A percentile compares a stretch with the other conserved stretches of the same genome.
phyloP scores from a whole-genome alignment of 768 basidiomycete genomes.

The Trametes coccinea region DNA sequence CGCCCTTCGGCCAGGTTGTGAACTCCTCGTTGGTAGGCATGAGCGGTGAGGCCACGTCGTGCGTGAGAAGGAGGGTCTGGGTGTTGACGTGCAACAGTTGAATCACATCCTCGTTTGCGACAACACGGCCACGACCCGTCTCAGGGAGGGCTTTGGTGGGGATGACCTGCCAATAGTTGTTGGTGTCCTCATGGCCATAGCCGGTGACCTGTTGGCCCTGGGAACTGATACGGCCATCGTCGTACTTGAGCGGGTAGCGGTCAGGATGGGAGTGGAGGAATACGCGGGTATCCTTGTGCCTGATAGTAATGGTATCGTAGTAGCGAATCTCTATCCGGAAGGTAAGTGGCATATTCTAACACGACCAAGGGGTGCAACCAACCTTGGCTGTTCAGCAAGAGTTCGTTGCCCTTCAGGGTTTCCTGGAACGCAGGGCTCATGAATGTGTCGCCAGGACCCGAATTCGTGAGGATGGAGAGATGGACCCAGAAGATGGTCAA shows the following conservation, averaged over 20 bases:
- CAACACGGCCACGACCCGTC: conserved; percentile 88
- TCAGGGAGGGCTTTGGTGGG: conserved; percentile 96
- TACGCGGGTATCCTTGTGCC: conserved; percentile 91
- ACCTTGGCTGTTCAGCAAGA: conserved; percentile 82
- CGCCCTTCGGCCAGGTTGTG: conserved; percentile 86
- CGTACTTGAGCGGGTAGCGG: conserved; percentile 88
- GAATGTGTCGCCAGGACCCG: conserved; percentile 92
- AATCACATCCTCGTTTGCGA: conserved; percentile 86
- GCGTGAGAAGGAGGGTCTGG: conserved; percentile 81
- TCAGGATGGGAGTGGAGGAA: conserved; percentile 94
- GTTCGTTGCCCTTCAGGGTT: conserved; percentile 87
- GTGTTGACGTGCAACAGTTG: conserved; percentile 89
- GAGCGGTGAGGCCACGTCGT: conserved; percentile 95
- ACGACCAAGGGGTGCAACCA: background rate
- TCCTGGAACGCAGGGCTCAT: conserved; percentile 99
- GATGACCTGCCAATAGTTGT: conserved; percentile 94
- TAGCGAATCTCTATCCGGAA: conserved; percentile 79
- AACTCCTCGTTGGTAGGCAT: conserved; percentile 99
- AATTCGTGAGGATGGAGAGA: conserved; percentile 82
- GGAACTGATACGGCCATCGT: conserved; percentile 92
- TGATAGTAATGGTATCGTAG: conserved; percentile 82
- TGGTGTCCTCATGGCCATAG: conserved; percentile 90
- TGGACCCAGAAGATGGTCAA: conserved; percentile 96
- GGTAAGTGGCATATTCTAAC: background rate
- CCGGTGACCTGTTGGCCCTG: conserved; percentile 98